A percentile compares a stretch with the other conserved stretches of the same genome.
phyloP scores from a whole-genome alignment of 2,329 filamentous ascomycete genomes.

The Colletotrichum sp. region DNA sequence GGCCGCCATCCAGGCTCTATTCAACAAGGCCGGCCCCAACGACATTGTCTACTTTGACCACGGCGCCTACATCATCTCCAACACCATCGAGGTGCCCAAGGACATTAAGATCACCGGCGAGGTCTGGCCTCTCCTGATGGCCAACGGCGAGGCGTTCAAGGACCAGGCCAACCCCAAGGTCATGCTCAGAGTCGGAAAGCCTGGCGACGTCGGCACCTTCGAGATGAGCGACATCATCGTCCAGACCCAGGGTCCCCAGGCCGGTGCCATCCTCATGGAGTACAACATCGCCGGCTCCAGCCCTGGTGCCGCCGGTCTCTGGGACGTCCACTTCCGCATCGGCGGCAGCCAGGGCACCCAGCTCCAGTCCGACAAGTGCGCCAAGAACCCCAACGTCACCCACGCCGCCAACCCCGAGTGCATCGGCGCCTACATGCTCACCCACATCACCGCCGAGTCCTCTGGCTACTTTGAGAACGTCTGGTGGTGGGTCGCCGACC shows the following conservation, averaged over 20 bases:
- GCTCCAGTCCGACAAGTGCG: slow-evolving; percentile 79
- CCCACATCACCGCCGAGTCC: slow-evolving; percentile 66
- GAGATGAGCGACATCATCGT: slow-evolving; percentile 91
- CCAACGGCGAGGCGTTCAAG: slow-evolving; percentile 74
- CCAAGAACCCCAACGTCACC: slow-evolving; percentile 71
- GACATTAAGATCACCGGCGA: slow-evolving; percentile 89
- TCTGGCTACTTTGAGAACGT: slow-evolving; percentile 85
- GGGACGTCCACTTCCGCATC: slow-evolving; percentile 95
- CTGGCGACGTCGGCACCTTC: slow-evolving; percentile 77
- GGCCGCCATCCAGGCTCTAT: slow-evolving; percentile 76
- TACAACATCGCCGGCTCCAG: slow-evolving; percentile 79
- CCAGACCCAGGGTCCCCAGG: slow-evolving; percentile 79
- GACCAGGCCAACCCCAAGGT: slow-evolving; percentile 78
- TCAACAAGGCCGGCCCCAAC: slow-evolving; percentile 68
- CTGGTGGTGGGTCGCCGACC: slow-evolving; percentile 91
- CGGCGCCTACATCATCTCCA: slow-evolving; percentile 72
- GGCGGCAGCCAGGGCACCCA: slow-evolving; percentile 85
- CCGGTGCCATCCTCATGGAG: slow-evolving; percentile 88
- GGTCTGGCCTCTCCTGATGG: slow-evolving; percentile 90
- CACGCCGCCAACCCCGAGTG: slow-evolving; percentile 70
- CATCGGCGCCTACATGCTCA: slow-evolving; percentile 73
- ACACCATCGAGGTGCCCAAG: slow-evolving; percentile 75
- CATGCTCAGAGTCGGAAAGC: slow-evolving; percentile 83
- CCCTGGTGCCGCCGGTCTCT: slow-evolving; percentile 78
- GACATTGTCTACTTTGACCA: slow-evolving; percentile 78